phyloP scores from a whole-genome alignment of 2,329 filamentous ascomycete species.

The Gnomoniopsis sp. region DNA sequence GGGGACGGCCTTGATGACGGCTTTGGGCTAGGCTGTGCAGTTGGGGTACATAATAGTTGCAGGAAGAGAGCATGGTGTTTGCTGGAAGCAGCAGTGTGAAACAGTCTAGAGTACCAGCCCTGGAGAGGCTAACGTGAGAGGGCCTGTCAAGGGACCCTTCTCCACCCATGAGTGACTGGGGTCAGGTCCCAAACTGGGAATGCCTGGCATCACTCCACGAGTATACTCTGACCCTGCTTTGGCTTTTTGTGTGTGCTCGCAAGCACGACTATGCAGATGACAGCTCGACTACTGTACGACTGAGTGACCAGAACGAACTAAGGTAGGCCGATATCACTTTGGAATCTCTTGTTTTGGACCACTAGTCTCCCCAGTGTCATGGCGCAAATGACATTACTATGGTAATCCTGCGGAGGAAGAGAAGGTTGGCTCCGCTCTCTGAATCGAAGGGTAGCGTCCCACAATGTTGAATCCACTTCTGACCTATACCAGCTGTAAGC shows the following conservation, averaged over 20 bases:
- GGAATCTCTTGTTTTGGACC: neutral
- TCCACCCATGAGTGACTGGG: neutral
- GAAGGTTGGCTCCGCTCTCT: neutral
- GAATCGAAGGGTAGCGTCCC: neutral
- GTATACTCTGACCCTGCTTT: neutral
- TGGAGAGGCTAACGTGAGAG: neutral
- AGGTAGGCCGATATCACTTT: no score
- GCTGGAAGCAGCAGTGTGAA: conserved; percentile 2
- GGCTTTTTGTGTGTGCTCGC: neutral
- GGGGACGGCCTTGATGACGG: conserved; percentile 9
- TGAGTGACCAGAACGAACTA: no score
- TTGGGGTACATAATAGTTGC: conserved; percentile 9
- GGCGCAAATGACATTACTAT: neutral
- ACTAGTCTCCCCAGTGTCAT: neutral
- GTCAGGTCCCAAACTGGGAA: conserved; percentile 2
- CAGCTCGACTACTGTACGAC: neutral
- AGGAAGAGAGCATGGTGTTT: neutral
- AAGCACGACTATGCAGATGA: neutral
- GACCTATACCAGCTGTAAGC: neutral
- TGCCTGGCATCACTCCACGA: neutral
- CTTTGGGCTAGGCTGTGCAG: conserved; percentile 8
- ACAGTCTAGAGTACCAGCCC: neutral
- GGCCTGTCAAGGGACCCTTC: neutral
- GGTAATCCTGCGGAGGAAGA: no score
- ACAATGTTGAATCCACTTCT: neutral